A percentile compares a stretch with the other conserved stretches of the same genome.
Evolutionary conservation across 768 basidiomycete genomes (phyloP).

Genomic region (Gautieria morchelliformis): DNA sequence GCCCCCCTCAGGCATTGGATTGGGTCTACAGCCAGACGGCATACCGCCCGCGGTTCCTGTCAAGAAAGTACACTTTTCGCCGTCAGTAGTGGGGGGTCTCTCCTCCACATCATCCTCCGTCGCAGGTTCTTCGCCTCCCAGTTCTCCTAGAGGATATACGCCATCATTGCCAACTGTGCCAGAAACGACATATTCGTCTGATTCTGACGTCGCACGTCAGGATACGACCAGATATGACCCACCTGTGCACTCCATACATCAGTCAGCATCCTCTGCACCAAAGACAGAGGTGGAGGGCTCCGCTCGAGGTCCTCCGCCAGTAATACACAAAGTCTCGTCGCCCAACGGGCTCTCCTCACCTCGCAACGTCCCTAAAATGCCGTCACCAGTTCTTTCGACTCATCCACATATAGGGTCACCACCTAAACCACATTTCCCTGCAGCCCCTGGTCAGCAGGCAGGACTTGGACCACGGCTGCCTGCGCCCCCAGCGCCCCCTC

Average conservation of each 20-base stretch:
- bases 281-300: background rate
- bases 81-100: constrained; percentile 30
- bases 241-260: constrained; percentile 7
- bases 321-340: constrained; percentile 2
- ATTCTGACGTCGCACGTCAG: constrained; percentile 11
- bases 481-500: background rate
- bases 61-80: constrained; percentile 43
- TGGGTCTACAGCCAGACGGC: constrained; percentile 19
- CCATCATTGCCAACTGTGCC: constrained; percentile 6
- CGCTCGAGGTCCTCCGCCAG: background rate
- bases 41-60: background rate
- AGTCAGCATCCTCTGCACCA: constrained; percentile 9
- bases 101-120: constrained; percentile 11
- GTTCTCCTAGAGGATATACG: constrained; percentile 4
- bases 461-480: background rate
- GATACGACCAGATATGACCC: constrained; percentile 12
- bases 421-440: constrained; percentile 14
- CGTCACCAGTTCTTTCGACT: constrained; percentile 22
- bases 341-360: constrained; percentile 10
- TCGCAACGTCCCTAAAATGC: constrained; percentile 10
- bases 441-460: constrained; percentile 11
- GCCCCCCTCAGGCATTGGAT: constrained; percentile 15
- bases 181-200: background rate
- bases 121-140: constrained; percentile 11
- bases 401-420: constrained; percentile 12